Evolutionary conservation across 148 eudicot genomes (phyloP).

Genomic region (Chenopodium album): DNA sequence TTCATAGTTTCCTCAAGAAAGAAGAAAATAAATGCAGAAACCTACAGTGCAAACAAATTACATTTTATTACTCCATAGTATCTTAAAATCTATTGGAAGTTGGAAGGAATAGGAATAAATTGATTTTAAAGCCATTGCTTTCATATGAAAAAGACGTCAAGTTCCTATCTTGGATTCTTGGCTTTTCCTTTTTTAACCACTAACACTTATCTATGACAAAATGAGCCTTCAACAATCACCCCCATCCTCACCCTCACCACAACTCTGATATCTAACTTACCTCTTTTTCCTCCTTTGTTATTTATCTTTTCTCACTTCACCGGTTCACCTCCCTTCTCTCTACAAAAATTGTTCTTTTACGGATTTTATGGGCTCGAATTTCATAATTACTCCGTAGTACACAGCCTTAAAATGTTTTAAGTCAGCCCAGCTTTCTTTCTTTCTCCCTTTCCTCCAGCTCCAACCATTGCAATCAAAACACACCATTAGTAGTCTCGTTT

Average conservation of each 20-base stretch:
- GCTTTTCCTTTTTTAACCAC: neutral
- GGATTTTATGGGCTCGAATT: neutral
- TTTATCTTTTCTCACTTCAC: neutral
- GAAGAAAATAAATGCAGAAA: too few relatives aligned
- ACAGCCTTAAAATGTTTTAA: neutral
- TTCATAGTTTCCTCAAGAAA: neutral
- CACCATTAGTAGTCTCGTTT: neutral
- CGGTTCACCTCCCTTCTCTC: neutral
- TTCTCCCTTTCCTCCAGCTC: too few relatives aligned
- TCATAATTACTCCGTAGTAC: neutral
- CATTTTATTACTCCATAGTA: too few relatives aligned
- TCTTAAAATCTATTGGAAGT: too few relatives aligned
- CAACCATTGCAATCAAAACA: neutral
- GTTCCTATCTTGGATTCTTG: neutral
- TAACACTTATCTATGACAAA: neutral
- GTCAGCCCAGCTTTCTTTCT: too few relatives aligned
- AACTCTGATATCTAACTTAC: neutral
- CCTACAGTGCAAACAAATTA: neutral
- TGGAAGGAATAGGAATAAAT: neutral
- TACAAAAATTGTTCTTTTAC: too few relatives aligned
- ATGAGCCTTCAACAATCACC: too few relatives aligned
- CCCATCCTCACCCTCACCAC: neutral
- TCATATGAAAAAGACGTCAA: neutral
- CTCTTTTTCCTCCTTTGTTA: neutral
- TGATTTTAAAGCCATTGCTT: neutral